Percentiles rank a stretch among this genome's conserved stretches.
Evolutionary conservation across 2,329 filamentous ascomycete species (phyloP).

Genomic region (Aspergillus sp.): DNA sequence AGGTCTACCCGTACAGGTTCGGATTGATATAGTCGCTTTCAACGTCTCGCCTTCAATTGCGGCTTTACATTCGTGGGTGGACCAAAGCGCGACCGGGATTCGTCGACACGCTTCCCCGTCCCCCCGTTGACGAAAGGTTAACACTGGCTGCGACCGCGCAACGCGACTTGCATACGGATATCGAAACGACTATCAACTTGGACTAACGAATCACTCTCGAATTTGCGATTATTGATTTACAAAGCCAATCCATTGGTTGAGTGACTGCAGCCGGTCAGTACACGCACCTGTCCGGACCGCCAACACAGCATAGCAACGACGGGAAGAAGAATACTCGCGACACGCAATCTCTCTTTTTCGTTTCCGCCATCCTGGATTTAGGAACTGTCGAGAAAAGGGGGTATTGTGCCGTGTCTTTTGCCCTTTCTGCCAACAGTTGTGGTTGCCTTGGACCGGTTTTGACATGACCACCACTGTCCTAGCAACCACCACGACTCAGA

Average conservation of each 20-base stretch:
- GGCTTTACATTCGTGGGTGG: neutral
- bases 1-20: slow-evolving; percentile 2
- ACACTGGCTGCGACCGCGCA: neutral
- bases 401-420: neutral
- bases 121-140: neutral
- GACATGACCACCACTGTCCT: slow-evolving; percentile 42
- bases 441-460: slow-evolving; percentile 16
- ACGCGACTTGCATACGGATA: neutral
- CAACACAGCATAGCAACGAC: neutral
- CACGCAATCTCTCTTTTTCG: neutral
- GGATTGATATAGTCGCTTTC: neutral
- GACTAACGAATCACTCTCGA: neutral
- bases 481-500: slow-evolving; percentile 33
- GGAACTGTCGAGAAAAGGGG: neutral
- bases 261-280: neutral
- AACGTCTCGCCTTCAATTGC: slow-evolving; percentile 14
- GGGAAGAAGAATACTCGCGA: slow-evolving; percentile 1
- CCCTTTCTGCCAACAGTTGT: neutral
- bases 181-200: neutral
- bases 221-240: neutral
- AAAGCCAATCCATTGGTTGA: neutral
- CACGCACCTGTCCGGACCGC: neutral
- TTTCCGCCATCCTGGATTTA: neutral
- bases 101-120: neutral
- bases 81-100: slow-evolving; percentile 15